Percentiles rank a stretch among this genome's conserved stretches.
These are phyloP conservation scores for Rhizomucor pusillus DNA, from an alignment of 371 early-diverging fungal genomes.

Conservation along the genomic window DNA sequence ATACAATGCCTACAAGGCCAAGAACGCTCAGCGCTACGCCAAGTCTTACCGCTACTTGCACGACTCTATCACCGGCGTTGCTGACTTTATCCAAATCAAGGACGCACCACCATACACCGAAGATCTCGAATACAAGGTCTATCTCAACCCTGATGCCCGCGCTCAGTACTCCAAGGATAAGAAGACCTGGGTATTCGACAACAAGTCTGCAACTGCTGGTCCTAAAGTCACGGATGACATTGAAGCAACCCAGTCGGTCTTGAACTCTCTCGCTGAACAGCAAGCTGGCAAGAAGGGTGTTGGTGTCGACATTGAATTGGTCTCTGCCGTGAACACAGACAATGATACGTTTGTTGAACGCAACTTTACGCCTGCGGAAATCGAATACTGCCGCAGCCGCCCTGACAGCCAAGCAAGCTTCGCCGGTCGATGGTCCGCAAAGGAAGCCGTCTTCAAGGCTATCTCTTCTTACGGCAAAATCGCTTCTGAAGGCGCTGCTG, in stretches of 20 bases:
- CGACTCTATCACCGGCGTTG: constrained; percentile 85
- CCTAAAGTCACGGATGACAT: constrained; percentile 47
- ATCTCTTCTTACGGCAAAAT: constrained; percentile 74
- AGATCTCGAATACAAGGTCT: constrained; percentile 83
- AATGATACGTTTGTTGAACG: constrained; percentile 87
- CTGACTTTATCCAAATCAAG: constrained; percentile 89
- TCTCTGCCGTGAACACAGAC: constrained; percentile 76
- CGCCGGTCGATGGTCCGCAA: constrained; percentile 96
- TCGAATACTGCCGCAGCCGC: constrained; percentile 73
- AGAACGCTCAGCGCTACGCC: constrained; percentile 75
- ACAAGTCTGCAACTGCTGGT: constrained; percentile 41
- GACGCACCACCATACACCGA: constrained; percentile 84
- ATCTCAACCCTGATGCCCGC: constrained; percentile 90
- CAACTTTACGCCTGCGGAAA: constrained; percentile 86
- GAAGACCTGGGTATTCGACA: constrained; percentile 75
- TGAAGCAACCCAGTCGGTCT: constrained; percentile 59
- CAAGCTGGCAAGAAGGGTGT: constrained; percentile 70
- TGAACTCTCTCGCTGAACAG: constrained; percentile 54
- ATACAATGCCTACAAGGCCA: constrained; percentile 71
- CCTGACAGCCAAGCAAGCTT: constrained; percentile 86
- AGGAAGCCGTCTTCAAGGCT: constrained; percentile 96
- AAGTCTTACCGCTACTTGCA: constrained; percentile 92
- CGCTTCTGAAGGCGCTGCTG: constrained; percentile 80
- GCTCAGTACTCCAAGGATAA: constrained; percentile 75
- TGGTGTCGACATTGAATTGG: constrained; percentile 92